Conservation (phyloP, 139 green algal species). For the Zygnema circumcarinatum region DNA sequence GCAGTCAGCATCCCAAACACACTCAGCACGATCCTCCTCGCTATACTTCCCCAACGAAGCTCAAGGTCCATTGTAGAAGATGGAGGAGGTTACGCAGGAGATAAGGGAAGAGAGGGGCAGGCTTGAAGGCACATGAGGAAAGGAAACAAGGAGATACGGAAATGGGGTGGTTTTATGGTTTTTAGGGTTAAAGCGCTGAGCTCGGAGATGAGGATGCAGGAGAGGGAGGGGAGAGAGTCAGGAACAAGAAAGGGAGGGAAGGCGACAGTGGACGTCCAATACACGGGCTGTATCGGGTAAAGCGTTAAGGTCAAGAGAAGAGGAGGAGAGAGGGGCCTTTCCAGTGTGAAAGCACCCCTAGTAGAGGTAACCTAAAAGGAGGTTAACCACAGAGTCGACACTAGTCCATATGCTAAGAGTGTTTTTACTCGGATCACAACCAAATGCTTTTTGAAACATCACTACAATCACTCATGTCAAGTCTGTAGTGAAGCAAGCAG, state of each 20-base stretch:
- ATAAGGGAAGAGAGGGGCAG: background rate
- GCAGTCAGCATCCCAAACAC: background rate
- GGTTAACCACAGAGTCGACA: background rate
- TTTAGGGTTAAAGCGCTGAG: background rate
- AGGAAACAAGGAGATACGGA: background rate
- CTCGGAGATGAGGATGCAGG: too few species aligned
- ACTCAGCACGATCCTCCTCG: background rate
- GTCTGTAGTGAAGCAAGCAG: background rate
- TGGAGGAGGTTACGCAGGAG: too few species aligned
- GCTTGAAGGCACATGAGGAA: background rate
- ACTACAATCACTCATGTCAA: too few species aligned
- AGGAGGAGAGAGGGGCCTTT: background rate
- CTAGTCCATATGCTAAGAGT: background rate
- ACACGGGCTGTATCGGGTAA: too few species aligned
- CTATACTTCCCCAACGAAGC: background rate
- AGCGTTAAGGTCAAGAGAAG: too few species aligned
- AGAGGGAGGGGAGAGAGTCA: too few species aligned
- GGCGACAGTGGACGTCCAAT: too few species aligned
- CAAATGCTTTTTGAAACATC: too few species aligned
- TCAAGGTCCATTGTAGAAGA: background rate
- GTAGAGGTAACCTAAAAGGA: background rate
- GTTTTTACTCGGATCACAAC: background rate
- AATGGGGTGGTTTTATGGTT: background rate
- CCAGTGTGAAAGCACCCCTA: background rate
- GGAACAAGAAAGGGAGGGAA: too few species aligned